Evolutionary conservation across 1,139 yeast species (phyloP).

Genomic region (Pichia sp.): DNA sequence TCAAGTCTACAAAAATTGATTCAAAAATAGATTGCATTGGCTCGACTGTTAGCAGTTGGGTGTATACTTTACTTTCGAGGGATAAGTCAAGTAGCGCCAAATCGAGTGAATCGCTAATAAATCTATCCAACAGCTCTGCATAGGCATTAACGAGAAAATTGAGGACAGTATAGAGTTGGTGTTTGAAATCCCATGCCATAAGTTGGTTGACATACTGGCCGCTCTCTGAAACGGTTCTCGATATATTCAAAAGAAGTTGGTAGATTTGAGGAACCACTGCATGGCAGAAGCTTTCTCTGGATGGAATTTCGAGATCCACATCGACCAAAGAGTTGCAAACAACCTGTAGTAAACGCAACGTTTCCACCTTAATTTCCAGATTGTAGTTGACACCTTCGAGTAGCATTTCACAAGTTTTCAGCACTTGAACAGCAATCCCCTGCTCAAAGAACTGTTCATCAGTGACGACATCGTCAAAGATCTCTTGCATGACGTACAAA

Average conservation of each 20-base stretch:
- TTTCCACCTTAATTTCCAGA: conserved; percentile 42
- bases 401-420: conserved; percentile 44
- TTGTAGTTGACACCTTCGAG: conserved; percentile 31
- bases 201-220: conserved; percentile 13
- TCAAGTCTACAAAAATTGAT: conserved; percentile 23
- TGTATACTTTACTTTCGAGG: conserved; percentile 18
- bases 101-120: conserved; percentile 14
- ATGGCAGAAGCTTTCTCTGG: conserved; percentile 23
- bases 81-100: conserved; percentile 21
- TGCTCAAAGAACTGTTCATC: conserved; percentile 83
- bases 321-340: conserved; percentile 51
- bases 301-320: conserved; percentile 37
- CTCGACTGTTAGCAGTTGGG: conserved; percentile 14
- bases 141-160: conserved; percentile 23
- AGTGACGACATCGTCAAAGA: conserved; percentile 79
- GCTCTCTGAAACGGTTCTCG: conserved; percentile 7
- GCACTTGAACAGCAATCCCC: conserved; percentile 55
- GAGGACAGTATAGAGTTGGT: conserved; percentile 25
- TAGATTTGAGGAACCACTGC: conserved; percentile 24
- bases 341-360: conserved; percentile 49
- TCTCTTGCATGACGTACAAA: conserved; percentile 64
- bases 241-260: conserved; percentile 16
- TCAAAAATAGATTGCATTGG: not conserved
- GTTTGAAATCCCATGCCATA: conserved; percentile 22
- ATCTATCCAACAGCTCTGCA: conserved; percentile 17